Conservation (phyloP, 306 rosid species). For the Luffa aegyptiaca region DNA sequence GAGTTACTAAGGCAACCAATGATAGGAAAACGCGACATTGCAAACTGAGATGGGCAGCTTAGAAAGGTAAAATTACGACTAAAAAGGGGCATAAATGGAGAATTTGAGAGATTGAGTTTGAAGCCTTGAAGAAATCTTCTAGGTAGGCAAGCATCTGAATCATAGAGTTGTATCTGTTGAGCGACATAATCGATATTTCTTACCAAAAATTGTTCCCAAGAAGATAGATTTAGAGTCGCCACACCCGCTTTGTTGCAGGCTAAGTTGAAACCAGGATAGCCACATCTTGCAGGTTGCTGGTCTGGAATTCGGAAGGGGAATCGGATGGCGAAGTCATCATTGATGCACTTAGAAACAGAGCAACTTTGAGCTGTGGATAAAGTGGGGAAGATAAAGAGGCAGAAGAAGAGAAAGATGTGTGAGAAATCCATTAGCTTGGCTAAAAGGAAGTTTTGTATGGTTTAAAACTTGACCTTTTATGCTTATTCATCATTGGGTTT, state of each 20-base stretch:
- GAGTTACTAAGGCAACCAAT: slow-evolving; percentile 52
- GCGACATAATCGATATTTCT: slow-evolving; percentile 30
- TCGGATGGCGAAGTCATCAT: slow-evolving; percentile 23
- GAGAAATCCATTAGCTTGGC: slow-evolving; percentile 4
- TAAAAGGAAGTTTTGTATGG: neutral
- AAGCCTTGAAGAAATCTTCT: slow-evolving; percentile 22
- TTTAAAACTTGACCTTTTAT: neutral
- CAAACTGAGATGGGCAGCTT: slow-evolving; percentile 36
- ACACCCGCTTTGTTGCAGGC: slow-evolving; percentile 26
- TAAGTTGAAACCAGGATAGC: slow-evolving; percentile 56
- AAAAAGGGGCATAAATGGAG: slow-evolving; percentile 35
- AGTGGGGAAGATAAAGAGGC: slow-evolving; percentile 27
- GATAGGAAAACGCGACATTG: slow-evolving; percentile 27
- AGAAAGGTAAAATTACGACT: slow-evolving; percentile 37
- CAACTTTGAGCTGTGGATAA: slow-evolving; percentile 22
- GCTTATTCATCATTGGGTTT: neutral
- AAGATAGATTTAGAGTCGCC: slow-evolving; percentile 33
- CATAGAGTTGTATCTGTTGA: slow-evolving; percentile 46
- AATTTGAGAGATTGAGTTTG: slow-evolving; percentile 33
- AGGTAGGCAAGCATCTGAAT: slow-evolving; percentile 49
- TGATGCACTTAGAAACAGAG: slow-evolving; percentile 25
- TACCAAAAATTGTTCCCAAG: slow-evolving; percentile 35
- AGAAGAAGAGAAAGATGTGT: slow-evolving; percentile 12
- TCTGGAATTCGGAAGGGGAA: slow-evolving; percentile 47
- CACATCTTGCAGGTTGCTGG: slow-evolving; percentile 27